Evolutionary conservation across 192 early-diverging fungal genomes (phyloP), one percentile per base, ranked within the genome.

Genomic region (Gorgonomyces haynaldii): DNA sequence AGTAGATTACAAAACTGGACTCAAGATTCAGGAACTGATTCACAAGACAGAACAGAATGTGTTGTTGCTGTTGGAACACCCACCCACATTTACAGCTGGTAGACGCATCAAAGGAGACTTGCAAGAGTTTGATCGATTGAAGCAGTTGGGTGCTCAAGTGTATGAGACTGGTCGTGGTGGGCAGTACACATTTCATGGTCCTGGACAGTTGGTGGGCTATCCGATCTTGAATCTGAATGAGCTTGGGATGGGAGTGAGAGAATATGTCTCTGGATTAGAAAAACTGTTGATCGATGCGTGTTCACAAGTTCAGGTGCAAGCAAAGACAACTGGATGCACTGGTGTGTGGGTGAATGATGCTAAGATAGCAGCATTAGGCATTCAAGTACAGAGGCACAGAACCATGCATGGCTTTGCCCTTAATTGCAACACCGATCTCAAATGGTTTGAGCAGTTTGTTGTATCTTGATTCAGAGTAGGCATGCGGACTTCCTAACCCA

Each of bases 171-270:
- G 46, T 22, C 66, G 92, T 12, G 95, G 95, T 19, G 95, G 95
- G 10, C 83, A 98, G 61, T 80, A 85, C 3, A 98, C 95, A 0
- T 98, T 86, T 57, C 95, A 98, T 62, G 95, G 95, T 0, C 95
- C 92, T 4, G 92, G 92, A 0, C 95, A 98, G 68, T 72, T 98
- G 27, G 88, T 98, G 15, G 87, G 79, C 10, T 98, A 98, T 56
- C 95, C 95, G 2, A 90, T 88, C 39, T 22, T 96, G 13, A 68
- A 90, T 60, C 62, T 98, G 25, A 65, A 71, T 23, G 73, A 81
- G 43, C 26, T 38, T 37, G 24, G 38, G 29, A 3, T 56, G 3
- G 54, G 54, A 19, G 54, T 54, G 3, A 6, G 42, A 48, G 34
- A 58, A 48, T 98, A 86, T 58, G 86, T 98, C 3, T 65, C 71